Base-by-base conservation (phyloP, 805 yeast genomes). In the Kazachstania bromeliacearum region DNA sequence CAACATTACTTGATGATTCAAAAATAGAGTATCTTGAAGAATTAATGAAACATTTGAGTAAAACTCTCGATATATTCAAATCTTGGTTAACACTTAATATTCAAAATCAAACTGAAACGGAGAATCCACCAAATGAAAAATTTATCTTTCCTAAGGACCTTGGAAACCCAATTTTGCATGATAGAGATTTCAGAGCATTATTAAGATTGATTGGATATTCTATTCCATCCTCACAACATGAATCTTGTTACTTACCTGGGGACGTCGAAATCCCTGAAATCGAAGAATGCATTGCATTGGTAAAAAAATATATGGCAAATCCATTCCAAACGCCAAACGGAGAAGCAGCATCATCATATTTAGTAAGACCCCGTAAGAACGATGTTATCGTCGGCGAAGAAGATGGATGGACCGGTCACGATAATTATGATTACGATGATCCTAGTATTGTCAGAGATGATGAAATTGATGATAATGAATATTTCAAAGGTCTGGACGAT, bases 1-100 rank as follows among this genome's bases (percentile, higher is more conserved):
- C 63, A 0, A 38, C 61, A 4, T 35, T 60, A n/a, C 34, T 59
- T 8, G 64, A 60, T 41, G 56, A 55, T 21, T 53, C 50, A 6
- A 53, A 55, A 25, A 28, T 21, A 6, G 53, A 50, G 5, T 21
- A 50, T 5, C 33, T 59, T 6, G 50, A 47, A 8, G 28, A 28
- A 10, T 33, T 60, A 23, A 26, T 44, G 2, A 14, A 33, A 1
- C 54, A 57, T 37, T 31, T 59, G 17, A 33, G 41, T 12, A 17
- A 38, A 4, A 24, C 44, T 5, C 26, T 50, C 4, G 46, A 46
- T 20, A 34, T 35, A 4, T 45, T 50, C 31, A 38, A 42, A 24
- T 33, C 50, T 1, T 48, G 47, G 48, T 16, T 45, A 13, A 25
- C 44, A 6, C 24, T 38, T 2, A 35, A 47, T 27, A 32, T 39